phyloP scores from a whole-genome alignment of 108 stramenopile species.

The Aurantiochytrium sp. region DNA sequence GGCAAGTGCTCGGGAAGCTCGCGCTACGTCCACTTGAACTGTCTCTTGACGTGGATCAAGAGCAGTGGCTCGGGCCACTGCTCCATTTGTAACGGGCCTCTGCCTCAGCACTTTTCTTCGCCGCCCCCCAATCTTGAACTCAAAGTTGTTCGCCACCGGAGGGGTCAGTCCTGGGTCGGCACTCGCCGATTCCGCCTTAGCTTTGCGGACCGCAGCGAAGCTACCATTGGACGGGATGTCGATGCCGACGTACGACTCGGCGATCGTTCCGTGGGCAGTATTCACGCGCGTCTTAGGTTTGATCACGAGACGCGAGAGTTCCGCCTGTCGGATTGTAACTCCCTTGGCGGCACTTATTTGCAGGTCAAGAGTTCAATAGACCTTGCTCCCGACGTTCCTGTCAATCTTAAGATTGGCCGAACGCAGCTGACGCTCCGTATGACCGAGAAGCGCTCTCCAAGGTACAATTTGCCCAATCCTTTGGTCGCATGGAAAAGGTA shows the following conservation, averaged over 20 bases:
- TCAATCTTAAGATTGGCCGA: background rate
- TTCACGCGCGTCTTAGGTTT: background rate
- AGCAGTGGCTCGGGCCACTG: background rate
- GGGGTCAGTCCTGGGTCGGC: background rate
- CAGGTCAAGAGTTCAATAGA: background rate
- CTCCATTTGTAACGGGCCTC: slow-evolving; percentile 16
- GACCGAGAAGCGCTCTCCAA: background rate
- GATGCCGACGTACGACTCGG: background rate
- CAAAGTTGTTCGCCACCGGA: background rate
- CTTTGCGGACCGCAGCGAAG: background rate
- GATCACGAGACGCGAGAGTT: background rate
- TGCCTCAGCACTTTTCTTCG: background rate
- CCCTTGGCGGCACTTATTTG: slow-evolving; percentile 4
- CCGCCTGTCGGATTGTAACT: slow-evolving; percentile 2
- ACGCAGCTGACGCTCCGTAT: background rate
- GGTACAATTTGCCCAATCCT: background rate
- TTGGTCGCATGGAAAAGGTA: background rate
- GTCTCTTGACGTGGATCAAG: slow-evolving; percentile 1
- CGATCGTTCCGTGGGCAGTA: slow-evolving; percentile 8
- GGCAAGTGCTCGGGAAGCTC: slow-evolving; percentile 14
- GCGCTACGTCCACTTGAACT: slow-evolving; percentile 2
- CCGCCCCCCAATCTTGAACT: background rate
- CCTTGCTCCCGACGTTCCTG: background rate
- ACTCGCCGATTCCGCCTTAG: background rate
- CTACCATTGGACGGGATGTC: background rate